Conservation (phyloP, 331 rosid species). For the Telfairia occidentalis region DNA sequence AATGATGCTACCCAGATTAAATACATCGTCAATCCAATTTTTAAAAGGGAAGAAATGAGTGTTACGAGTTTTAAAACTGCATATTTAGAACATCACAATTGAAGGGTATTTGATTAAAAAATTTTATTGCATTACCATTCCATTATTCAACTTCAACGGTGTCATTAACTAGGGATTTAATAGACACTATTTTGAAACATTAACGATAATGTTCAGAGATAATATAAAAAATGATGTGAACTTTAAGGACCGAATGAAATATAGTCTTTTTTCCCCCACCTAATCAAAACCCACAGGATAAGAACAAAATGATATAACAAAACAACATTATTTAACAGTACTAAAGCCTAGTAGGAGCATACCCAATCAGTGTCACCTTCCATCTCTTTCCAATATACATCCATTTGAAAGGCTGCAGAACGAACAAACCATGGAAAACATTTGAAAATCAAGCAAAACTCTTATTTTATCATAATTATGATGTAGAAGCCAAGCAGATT, state of each 20-base stretch:
- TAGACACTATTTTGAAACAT: neutral
- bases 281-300: neutral
- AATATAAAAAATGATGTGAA: neutral
- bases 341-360: slow-evolving; percentile 32
- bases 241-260: neutral
- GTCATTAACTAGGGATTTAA: neutral
- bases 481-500: neutral
- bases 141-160: neutral
- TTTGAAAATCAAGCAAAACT: slow-evolving; percentile 18
- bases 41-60: neutral
- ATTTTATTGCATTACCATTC: neutral
- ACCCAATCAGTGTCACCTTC: slow-evolving; percentile 96
- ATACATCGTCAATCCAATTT: neutral
- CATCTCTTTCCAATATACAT: slow-evolving; percentile 87
- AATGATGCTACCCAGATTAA: neutral
- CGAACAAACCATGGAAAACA: slow-evolving; percentile 67
- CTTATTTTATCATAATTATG: slow-evolving; percentile 11
- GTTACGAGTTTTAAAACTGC: neutral
- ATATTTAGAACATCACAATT: neutral
- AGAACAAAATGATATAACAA: neutral
- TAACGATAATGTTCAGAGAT: neutral
- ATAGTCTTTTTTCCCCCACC: neutral
- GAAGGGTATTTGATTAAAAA: neutral
- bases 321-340: slow-evolving; percentile 23
- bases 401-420: slow-evolving; percentile 58